These are phyloP conservation scores for Auricularia sp. DNA, from an alignment of 768 basidiomycete species.

Conservation along the genomic window DNA sequence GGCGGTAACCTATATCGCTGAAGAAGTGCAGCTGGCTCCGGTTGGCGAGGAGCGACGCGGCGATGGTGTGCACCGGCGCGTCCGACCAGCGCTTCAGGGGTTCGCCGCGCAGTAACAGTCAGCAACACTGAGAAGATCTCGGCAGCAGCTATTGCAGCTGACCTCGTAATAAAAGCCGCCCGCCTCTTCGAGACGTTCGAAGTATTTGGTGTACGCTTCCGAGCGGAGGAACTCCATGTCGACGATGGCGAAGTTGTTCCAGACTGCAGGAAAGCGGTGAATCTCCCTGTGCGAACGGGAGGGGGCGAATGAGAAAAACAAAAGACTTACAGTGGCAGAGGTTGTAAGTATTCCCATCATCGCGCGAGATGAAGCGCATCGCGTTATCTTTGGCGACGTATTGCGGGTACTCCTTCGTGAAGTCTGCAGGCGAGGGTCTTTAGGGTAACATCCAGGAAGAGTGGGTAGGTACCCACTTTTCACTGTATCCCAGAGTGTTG, in stretches of 20 bases:
- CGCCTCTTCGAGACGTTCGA: slow-evolving; percentile 29
- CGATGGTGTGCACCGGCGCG: slow-evolving; percentile 42
- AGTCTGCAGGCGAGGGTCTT: slow-evolving; percentile 41
- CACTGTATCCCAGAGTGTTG: slow-evolving; percentile 61
- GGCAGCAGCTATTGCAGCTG: background rate
- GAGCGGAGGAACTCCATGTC: slow-evolving; percentile 31
- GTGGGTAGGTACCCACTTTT: slow-evolving; percentile 34
- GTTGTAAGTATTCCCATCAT: slow-evolving; percentile 60
- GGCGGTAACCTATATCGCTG: slow-evolving; percentile 56
- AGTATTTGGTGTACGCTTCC: slow-evolving; percentile 33
- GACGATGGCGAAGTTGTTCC: slow-evolving; percentile 38
- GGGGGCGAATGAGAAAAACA: too few relatives aligned
- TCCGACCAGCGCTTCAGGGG: slow-evolving; percentile 29
- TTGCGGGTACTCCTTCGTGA: slow-evolving; percentile 52
- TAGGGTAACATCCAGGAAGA: slow-evolving; percentile 10
- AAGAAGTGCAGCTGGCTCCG: slow-evolving; percentile 65
- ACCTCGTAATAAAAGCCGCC: slow-evolving; percentile 34
- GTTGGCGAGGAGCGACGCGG: slow-evolving; percentile 35
- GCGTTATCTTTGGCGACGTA: slow-evolving; percentile 55
- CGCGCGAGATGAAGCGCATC: slow-evolving; percentile 63
- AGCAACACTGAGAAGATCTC: background rate
- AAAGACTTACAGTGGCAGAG: slow-evolving; percentile 58
- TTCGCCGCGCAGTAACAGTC: background rate
- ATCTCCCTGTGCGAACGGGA: too few relatives aligned
- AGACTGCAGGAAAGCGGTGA: slow-evolving; percentile 20